A percentile compares a stretch with the other conserved stretches of the same genome.
These are phyloP conservation scores for Rhynchosporium secalis DNA, from an alignment of 2,329 filamentous ascomycete species.

Conservation along the genomic window DNA sequence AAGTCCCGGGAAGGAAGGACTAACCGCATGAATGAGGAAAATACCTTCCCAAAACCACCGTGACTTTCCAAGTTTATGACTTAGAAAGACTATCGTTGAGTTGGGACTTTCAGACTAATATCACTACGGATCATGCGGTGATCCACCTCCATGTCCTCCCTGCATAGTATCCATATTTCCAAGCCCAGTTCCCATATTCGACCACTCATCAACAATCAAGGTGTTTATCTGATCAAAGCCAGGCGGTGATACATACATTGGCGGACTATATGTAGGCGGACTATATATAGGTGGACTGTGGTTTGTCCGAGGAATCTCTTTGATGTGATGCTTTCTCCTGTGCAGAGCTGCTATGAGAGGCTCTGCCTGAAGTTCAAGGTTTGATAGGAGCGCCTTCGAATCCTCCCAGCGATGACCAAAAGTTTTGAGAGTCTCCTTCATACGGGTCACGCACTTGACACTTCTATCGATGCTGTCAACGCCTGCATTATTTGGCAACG, in stretches of 20 bases:
- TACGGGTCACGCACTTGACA: constrained; percentile 54
- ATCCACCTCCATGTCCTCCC: constrained; percentile 21
- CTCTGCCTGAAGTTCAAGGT: constrained; percentile 48
- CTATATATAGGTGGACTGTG: constrained; percentile 28
- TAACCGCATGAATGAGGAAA: not conserved
- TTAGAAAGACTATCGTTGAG: not conserved
- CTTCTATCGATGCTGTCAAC: constrained; percentile 57
- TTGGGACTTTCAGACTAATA: not conserved
- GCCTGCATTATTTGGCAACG: constrained; percentile 44
- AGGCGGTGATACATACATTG: constrained; percentile 26
- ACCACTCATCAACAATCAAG: constrained; percentile 28
- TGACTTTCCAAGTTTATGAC: too few relatives aligned
- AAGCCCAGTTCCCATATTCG: constrained; percentile 26
- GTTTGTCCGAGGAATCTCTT: constrained; percentile 28
- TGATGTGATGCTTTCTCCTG: constrained; percentile 42
- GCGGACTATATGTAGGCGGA: constrained; percentile 23
- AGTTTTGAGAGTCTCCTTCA: constrained; percentile 54
- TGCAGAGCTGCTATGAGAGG: constrained; percentile 43
- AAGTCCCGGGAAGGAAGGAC: not conserved
- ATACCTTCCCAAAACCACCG: not conserved
- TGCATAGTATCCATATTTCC: constrained; percentile 22
- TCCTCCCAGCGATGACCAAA: constrained; percentile 62
- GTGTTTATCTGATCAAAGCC: constrained; percentile 31
- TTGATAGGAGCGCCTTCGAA: constrained; percentile 52
- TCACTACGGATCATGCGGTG: constrained; percentile 20